Evolutionary conservation across 352 stramenopile genomes (phyloP).

Genomic region (Pythium sukuiense): DNA sequence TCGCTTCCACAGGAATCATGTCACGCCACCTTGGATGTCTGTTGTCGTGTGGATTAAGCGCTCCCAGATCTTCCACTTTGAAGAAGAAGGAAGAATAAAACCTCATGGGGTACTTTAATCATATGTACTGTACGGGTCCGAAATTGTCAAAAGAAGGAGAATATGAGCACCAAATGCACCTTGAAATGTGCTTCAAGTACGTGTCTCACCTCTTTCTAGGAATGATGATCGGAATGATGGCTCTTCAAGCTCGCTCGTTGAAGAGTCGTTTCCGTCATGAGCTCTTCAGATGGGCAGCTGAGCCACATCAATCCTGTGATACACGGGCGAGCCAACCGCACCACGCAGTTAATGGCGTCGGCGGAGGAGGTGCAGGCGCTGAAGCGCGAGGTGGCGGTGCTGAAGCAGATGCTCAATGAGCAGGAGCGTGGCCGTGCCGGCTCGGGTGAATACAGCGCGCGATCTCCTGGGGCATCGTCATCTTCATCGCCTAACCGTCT

Average conservation of each 20-base stretch:
- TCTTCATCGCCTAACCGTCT: constrained; percentile 13
- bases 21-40: neutral
- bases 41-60: neutral
- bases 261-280: constrained; percentile 18
- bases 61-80: constrained; percentile 10
- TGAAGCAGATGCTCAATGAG: constrained; percentile 41
- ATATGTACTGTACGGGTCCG: neutral
- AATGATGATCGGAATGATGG: constrained; percentile 17
- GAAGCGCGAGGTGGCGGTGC: constrained; percentile 50
- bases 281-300: neutral
- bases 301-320: neutral
- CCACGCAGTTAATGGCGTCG: constrained; percentile 16
- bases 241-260: constrained; percentile 15
- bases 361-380: constrained; percentile 52
- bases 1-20: constrained; percentile 37
- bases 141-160: neutral
- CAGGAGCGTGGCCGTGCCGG: constrained; percentile 34
- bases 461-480: constrained; percentile 9
- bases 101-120: neutral
- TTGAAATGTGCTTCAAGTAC: neutral
- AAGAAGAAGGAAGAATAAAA: constrained; percentile 6
- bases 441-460: constrained; percentile 3
- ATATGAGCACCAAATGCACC: neutral
- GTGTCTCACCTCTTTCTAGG: constrained; percentile 8
- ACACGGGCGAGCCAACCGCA: too few species aligned